phyloP scores from a whole-genome alignment of 768 basidiomycete species.

The Lactarius sp. region DNA sequence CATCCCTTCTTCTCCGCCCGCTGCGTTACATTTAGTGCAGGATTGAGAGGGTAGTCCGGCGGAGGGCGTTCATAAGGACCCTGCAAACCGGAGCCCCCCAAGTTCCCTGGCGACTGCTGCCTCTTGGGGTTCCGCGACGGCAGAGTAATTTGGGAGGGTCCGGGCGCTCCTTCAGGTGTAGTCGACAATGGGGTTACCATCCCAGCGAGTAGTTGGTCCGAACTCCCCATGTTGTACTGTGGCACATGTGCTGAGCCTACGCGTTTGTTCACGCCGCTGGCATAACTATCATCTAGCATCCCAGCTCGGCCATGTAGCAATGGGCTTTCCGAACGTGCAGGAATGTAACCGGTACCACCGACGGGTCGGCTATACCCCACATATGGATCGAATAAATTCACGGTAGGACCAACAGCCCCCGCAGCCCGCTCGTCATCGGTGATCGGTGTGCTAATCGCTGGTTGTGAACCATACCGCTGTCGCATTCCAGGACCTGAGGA shows the following conservation, averaged over 20 bases:
- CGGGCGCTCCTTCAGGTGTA: background rate
- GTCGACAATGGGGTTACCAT: background rate
- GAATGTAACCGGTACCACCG: slow-evolving; percentile 40
- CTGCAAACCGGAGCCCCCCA: background rate
- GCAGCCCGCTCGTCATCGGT: slow-evolving; percentile 24
- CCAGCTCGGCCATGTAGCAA: slow-evolving; percentile 32
- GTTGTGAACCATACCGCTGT: slow-evolving; percentile 26
- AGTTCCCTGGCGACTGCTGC: background rate
- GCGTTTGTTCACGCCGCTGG: slow-evolving; percentile 29
- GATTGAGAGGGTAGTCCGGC: slow-evolving; percentile 15
- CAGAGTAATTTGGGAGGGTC: background rate
- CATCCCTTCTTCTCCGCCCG: background rate
- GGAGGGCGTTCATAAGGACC: background rate
- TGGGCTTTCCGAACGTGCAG: slow-evolving; percentile 45
- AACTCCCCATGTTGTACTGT: slow-evolving; percentile 51
- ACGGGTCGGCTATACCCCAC: slow-evolving; percentile 15
- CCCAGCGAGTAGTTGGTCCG: slow-evolving; percentile 53
- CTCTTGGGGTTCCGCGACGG: slow-evolving; percentile 22
- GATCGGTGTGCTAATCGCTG: slow-evolving; percentile 24
- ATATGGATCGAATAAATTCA: slow-evolving; percentile 20
- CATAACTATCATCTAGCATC: slow-evolving; percentile 26
- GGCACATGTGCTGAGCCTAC: slow-evolving; percentile 39
- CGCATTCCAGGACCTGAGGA: slow-evolving; percentile 25
- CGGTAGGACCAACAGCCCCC: background rate
- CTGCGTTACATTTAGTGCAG: background rate